Percentiles rank a stretch among this genome's conserved stretches.
Evolutionary conservation across 2,329 filamentous ascomycete genomes (phyloP).

Genomic region (Celoporthe dispersa): DNA sequence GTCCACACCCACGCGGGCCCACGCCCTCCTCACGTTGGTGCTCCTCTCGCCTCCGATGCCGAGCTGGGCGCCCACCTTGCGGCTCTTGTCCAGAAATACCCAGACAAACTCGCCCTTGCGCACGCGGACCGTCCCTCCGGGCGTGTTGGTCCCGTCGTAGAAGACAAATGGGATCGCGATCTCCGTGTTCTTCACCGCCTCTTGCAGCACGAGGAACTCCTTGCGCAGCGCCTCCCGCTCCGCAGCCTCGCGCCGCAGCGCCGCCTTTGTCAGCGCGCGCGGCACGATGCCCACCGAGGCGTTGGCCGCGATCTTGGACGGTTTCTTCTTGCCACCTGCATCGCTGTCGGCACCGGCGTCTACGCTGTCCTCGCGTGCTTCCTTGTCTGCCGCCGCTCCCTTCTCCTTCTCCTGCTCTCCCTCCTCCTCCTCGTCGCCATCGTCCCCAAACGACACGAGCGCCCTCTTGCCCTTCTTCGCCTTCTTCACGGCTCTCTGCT

Average conservation of each 20-base stretch:
- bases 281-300: conserved; percentile 66
- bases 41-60: conserved; percentile 71
- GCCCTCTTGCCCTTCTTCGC: conserved; percentile 55
- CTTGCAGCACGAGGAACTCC: conserved; percentile 82
- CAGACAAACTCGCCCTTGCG: conserved; percentile 94
- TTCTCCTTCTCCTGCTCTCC: conserved; percentile 17
- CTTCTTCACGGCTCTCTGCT: conserved; percentile 41
- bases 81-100: conserved; percentile 89
- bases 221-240: conserved; percentile 74
- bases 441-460: conserved; percentile 65
- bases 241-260: conserved; percentile 76
- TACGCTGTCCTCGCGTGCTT: conserved; percentile 24
- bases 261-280: conserved; percentile 66
- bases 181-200: conserved; percentile 85
- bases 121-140: conserved; percentile 80
- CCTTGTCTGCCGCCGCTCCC: conserved; percentile 30
- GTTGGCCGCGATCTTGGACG: conserved; percentile 65
- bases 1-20: conserved; percentile 93
- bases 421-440: conserved; percentile 57
- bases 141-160: conserved; percentile 90
- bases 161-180: conserved; percentile 95
- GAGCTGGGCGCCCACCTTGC: conserved; percentile 85
- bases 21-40: conserved; percentile 73
- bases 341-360: conserved; percentile 4
- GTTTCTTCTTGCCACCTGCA: conserved; percentile 36